Percentiles rank a stretch among this genome's conserved stretches.
phyloP scores from a whole-genome alignment of 202 grass and related monocot species.

The Carex arenaria region DNA sequence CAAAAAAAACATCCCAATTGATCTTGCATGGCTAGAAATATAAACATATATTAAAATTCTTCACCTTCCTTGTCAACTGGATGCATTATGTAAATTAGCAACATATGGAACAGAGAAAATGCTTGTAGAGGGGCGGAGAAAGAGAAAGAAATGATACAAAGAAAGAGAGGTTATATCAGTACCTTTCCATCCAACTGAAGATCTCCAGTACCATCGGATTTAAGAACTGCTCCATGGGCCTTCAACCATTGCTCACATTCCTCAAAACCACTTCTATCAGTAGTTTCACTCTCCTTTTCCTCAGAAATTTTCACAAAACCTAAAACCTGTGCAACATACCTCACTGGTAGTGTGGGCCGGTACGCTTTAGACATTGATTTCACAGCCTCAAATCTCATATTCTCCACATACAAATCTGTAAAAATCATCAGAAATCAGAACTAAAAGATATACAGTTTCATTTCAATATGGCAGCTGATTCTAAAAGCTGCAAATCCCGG shows the following conservation, averaged over 20 bases:
- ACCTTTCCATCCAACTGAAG: conserved; percentile 89
- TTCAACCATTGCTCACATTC: conserved; percentile 89
- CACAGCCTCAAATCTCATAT: conserved; percentile 81
- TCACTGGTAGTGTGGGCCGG: conserved; percentile 56
- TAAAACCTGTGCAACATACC: conserved; percentile 64
- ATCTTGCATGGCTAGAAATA: background rate
- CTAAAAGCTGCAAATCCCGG: background rate
- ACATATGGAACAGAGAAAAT: background rate
- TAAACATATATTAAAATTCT: background rate
- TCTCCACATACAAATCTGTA: conserved; percentile 80
- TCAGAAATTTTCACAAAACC: conserved; percentile 45
- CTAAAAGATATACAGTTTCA: background rate
- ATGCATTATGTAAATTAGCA: background rate
- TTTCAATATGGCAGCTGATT: background rate
- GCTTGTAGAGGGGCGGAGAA: background rate
- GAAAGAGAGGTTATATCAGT: conserved; percentile 19
- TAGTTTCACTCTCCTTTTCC: conserved; percentile 30
- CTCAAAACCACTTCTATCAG: conserved; percentile 36
- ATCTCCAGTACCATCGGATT: conserved; percentile 50
- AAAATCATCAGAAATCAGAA: background rate
- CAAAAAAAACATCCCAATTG: conserved; percentile 1
- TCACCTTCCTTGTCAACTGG: background rate
- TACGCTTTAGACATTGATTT: conserved; percentile 92
- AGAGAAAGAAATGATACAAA: background rate
- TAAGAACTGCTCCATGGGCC: conserved; percentile 72